Base-by-base conservation (phyloP, 2,329 filamentous ascomycete species). In the Aspergillus sp. region DNA sequence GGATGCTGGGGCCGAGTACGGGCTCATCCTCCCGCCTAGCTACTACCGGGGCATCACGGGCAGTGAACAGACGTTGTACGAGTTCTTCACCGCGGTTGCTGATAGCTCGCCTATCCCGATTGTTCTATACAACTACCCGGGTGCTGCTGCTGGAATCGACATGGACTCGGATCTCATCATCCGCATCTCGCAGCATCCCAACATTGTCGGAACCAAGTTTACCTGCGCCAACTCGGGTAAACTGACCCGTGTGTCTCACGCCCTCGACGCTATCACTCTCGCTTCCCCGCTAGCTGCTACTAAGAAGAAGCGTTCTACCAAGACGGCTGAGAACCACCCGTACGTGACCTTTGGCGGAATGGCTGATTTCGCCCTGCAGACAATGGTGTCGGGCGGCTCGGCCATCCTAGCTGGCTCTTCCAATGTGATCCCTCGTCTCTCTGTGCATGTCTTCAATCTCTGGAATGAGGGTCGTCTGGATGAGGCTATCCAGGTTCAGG, bases 321-420 rank as follows among this genome's bases (percentile, higher is more conserved):
- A 62, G 54, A 56, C 56, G 1, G 48, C 50, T 33, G 60, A 58
- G 8, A 66, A 63, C 49, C 66, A 66, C 50, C 65, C 60, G 5
- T 94, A 91, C 73, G 87, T 94, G 78, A 87, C 88, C 26, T 91
- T 94, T 60, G 88, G 88, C 41, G 88, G 88, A 57, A 87, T 94
- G 68, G 88, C 86, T 58, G 88, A 94, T 69, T 94, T 94, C 68
- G 86, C 86, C 3, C 75, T 88, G 38, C 88, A 94, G 71, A 93
- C 88, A 1, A 77, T 90, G 7, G 79, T 83, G 46, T 86, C 83
- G 43, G 88, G 88, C 28, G 88, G 88, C 42, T 86, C 82, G 46
- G 88, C 88, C 42, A 90, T 93, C 68, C 89, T 94, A 58, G 88
- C 87, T 9, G 88, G 88, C 36, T 86, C 86, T 42, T 88, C 88